phyloP scores from a whole-genome alignment of 495 filamentous ascomycete species.

The Neurospora sp. region DNA sequence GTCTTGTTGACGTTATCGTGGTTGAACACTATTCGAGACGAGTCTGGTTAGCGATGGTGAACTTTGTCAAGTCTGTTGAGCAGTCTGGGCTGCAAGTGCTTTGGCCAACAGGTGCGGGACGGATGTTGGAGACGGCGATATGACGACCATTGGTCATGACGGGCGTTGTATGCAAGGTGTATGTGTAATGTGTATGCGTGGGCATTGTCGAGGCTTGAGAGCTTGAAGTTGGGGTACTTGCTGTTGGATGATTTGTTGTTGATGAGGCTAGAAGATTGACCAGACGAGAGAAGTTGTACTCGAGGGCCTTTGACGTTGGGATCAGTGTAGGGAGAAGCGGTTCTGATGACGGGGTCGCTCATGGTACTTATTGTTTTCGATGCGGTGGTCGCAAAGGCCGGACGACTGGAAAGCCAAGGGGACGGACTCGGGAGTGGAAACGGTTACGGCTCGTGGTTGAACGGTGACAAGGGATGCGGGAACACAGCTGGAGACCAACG shows the following conservation, averaged over 20 bases:
- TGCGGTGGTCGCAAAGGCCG: conserved; percentile 1
- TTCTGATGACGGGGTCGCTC: conserved; percentile 37
- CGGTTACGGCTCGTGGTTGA: conserved; percentile 6
- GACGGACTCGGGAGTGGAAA: background rate
- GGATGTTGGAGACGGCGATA: background rate
- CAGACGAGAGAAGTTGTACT: conserved; percentile 29
- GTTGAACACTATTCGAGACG: conserved; percentile 47
- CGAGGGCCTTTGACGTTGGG: conserved; percentile 36
- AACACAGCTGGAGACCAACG: conserved; percentile 11
- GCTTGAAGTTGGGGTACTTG: conserved; percentile 14
- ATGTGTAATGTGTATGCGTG: background rate
- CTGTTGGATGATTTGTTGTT: conserved; percentile 25
- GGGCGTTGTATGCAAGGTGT: background rate
- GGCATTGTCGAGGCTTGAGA: background rate
- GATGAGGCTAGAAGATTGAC: conserved; percentile 10
- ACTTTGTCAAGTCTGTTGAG: conserved; percentile 27
- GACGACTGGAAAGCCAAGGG: background rate
- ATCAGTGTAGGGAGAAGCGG: conserved; percentile 40
- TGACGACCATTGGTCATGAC: background rate
- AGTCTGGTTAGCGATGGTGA: background rate
- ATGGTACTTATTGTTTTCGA: conserved; percentile 35
- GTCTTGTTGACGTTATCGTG: conserved; percentile 73
- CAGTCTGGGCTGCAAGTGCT: conserved; percentile 19
- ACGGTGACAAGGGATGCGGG: conserved; percentile 14
- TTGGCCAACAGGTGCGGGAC: background rate